Percentiles rank a stretch among this genome's conserved stretches.
Conservation (phyloP, 176 grass and related monocot genomes). For the Musa itinerans region DNA sequence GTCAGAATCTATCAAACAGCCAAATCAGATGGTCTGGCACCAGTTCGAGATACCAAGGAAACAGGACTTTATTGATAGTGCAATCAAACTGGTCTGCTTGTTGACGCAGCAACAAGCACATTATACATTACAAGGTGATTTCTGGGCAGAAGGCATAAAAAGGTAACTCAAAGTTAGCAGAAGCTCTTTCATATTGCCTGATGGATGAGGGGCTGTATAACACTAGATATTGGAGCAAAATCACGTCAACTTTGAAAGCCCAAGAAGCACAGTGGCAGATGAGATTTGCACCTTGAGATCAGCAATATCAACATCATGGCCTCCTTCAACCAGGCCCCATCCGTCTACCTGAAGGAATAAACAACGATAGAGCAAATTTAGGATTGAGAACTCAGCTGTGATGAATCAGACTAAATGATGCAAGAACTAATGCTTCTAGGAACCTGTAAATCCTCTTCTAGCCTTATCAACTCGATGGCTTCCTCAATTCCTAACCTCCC, state of each 20-base stretch:
- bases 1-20: too few relatives aligned
- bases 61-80: too few relatives aligned
- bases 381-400: not conserved
- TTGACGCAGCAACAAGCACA: too few relatives aligned
- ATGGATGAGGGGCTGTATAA: too few relatives aligned
- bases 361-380: not conserved
- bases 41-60: too few relatives aligned
- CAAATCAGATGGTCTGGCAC: too few relatives aligned
- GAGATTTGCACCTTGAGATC: slow-evolving; percentile 90
- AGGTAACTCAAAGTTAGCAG: too few relatives aligned
- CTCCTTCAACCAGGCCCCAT: slow-evolving; percentile 98
- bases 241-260: slow-evolving; percentile 44
- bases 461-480: slow-evolving; percentile 78
- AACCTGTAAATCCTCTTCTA: slow-evolving; percentile 93
- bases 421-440: slow-evolving; percentile 9
- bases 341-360: slow-evolving; percentile 48
- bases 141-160: too few relatives aligned
- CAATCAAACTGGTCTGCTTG: too few relatives aligned
- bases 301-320: slow-evolving; percentile 88
- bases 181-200: too few relatives aligned
- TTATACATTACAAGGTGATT: too few relatives aligned
- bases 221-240: not conserved
- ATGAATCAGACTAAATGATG: not conserved
- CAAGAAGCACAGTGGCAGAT: slow-evolving; percentile 69
- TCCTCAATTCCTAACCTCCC: slow-evolving; percentile 67